A percentile compares a stretch with the other conserved stretches of the same genome.
Evolutionary conservation across 169 alveolate species (phyloP).

Genomic region (Besnoitia besnoiti): DNA sequence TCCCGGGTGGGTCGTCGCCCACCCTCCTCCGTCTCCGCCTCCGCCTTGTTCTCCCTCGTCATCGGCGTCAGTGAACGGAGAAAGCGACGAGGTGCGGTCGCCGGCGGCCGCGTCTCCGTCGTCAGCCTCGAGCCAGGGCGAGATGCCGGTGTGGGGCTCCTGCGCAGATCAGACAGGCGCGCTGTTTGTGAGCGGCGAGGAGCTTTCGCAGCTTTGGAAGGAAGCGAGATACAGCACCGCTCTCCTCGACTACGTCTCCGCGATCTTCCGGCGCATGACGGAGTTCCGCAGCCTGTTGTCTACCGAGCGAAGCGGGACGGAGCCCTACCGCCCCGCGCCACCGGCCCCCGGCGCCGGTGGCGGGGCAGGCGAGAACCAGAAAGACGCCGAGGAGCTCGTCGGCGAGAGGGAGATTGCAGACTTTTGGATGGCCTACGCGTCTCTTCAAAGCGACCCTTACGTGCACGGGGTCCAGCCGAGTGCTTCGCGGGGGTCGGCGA

Average conservation of each 20-base stretch:
- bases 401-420: background rate
- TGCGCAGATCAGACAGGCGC: slow-evolving; percentile 6
- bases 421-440: slow-evolving; percentile 30
- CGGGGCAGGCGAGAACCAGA: background rate
- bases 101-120: background rate
- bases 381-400: background rate
- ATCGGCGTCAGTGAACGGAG: background rate
- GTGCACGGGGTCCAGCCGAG: background rate
- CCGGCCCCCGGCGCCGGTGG: background rate
- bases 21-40: background rate
- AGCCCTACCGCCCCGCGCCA: background rate
- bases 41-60: background rate
- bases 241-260: background rate
- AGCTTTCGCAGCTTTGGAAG: slow-evolving; percentile 8
- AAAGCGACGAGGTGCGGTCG: background rate
- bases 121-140: background rate
- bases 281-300: background rate
- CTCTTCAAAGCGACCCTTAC: background rate
- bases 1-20: background rate
- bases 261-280: background rate
- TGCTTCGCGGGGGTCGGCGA: background rate
- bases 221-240: background rate
- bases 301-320: background rate
- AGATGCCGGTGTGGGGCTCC: background rate
- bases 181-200: background rate